Evolutionary conservation across 2,329 filamentous ascomycete species (phyloP).

Genomic region (Pseudogymnoascus sp.): DNA sequence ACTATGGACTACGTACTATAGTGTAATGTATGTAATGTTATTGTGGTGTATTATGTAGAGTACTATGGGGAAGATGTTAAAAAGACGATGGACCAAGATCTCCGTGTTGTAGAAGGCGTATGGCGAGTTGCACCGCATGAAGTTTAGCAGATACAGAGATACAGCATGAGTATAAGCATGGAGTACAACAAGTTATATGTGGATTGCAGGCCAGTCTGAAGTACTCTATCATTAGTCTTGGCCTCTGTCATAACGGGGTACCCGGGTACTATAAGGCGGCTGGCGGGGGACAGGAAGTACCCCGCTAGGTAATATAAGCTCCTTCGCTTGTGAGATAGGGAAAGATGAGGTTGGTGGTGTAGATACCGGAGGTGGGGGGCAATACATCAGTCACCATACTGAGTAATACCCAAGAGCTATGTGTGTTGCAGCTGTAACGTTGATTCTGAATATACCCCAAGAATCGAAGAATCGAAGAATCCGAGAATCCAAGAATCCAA

Average conservation of each 20-base stretch:
- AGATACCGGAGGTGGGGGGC: constrained; percentile 3
- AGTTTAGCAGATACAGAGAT: not conserved
- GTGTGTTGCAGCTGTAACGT: not conserved
- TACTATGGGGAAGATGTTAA: not conserved
- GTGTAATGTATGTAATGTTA: not conserved
- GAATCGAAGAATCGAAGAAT: not conserved
- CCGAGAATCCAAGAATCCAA: not conserved
- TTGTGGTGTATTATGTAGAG: not conserved
- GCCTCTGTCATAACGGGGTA: not conserved
- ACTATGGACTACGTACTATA: not conserved
- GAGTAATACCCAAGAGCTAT: not conserved
- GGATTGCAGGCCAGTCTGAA: not conserved
- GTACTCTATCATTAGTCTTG: not conserved
- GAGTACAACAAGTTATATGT: not conserved
- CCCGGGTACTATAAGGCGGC: not conserved
- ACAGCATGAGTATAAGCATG: too few relatives aligned
- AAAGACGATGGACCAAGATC: not conserved
- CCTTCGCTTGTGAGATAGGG: constrained; percentile 8
- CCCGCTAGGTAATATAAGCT: constrained; percentile 8
- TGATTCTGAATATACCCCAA: not conserved
- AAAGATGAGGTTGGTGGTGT: not conserved
- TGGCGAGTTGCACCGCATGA: not conserved
- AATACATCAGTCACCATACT: constrained; percentile 8
- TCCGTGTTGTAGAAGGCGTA: not conserved
- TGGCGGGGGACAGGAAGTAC: not conserved